Evolutionary conservation across 495 filamentous ascomycete species (phyloP).

Genomic region (Xylaria telfairii): DNA sequence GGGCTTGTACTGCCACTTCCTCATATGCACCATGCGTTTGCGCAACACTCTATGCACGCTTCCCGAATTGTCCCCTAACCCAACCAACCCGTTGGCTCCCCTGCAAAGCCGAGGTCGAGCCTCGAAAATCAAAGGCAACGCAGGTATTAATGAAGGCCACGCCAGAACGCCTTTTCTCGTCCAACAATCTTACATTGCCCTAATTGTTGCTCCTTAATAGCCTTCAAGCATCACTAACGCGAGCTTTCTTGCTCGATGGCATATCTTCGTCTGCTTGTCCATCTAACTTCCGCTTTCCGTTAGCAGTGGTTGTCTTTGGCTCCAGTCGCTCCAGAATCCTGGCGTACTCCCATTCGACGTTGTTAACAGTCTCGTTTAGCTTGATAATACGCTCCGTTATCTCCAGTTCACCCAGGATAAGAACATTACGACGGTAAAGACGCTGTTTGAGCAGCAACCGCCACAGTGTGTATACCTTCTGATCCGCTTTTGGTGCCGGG

Average conservation of each 20-base stretch:
- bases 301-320: constrained; percentile 20
- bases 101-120: background rate
- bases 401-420: constrained; percentile 80
- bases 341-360: constrained; percentile 84
- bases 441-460: constrained; percentile 80
- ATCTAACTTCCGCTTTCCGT: constrained; percentile 38
- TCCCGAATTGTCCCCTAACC: background rate
- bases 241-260: constrained; percentile 44
- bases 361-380: constrained; percentile 75
- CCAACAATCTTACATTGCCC: background rate
- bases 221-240: constrained; percentile 35
- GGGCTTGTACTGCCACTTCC: background rate
- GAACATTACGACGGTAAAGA: constrained; percentile 77
- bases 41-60: background rate
- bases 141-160: constrained; percentile 32
- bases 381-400: constrained; percentile 76
- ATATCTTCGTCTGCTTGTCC: constrained; percentile 17
- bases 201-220: background rate
- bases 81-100: background rate
- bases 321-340: constrained; percentile 59
- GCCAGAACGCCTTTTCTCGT: constrained; percentile 30
- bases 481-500: constrained; percentile 41
- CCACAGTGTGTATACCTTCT: constrained; percentile 77
- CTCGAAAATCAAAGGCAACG: constrained; percentile 21
- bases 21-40: constrained; percentile 2